Base-by-base conservation (phyloP, 1,139 yeast species). In the Candida anutae region DNA sequence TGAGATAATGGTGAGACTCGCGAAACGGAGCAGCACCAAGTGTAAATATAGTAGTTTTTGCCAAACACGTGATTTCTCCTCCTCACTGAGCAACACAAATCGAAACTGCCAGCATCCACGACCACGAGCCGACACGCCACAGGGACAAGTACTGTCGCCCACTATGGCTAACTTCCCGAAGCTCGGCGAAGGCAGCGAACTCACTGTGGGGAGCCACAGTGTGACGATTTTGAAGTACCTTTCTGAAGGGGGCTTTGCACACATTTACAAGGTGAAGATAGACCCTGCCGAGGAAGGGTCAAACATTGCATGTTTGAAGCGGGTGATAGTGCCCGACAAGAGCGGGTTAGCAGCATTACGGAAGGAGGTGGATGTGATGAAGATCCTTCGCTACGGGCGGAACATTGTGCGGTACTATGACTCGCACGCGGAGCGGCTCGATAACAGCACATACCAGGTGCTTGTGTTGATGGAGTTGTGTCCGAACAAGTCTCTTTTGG, bases 351-450 rank as follows among this genome's bases (percentile, higher is more conserved):
- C 74, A 42, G 67, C 67, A 29, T 54, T 80, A 30, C 54, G 93
- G 24, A 80, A 77, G 28, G 93, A 81, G 45, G 93, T 81, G 10
- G 88, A 80, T 36, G 85, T 82, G 3, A 81, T 81, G 93, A 84
- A 79, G 48, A 57, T 73, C 24, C 54, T 81, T 34, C 62, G 74
- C 32, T 63, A 67, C 24, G 69, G 73, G 24, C 55, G 69, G 31
- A 65, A 69, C 45, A 74, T 79, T 27, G 94, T 81, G 12, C 64
- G 69, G 26, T 79, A 80, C 45, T 77, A 70, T 36, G 94, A 81
- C 46, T 78, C 88, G 1, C 83, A 81, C 48, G 94, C 94, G 4
- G 77, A 80, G 29, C 61, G 82, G 34, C 57, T 77, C 34, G 61
- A 58, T 3, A 52, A 61, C 24, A 66, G 69, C 4, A 62, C 76